Base-by-base conservation (phyloP, 1,284 basidiomycete genomes). In the Malassezia globosa region DNA sequence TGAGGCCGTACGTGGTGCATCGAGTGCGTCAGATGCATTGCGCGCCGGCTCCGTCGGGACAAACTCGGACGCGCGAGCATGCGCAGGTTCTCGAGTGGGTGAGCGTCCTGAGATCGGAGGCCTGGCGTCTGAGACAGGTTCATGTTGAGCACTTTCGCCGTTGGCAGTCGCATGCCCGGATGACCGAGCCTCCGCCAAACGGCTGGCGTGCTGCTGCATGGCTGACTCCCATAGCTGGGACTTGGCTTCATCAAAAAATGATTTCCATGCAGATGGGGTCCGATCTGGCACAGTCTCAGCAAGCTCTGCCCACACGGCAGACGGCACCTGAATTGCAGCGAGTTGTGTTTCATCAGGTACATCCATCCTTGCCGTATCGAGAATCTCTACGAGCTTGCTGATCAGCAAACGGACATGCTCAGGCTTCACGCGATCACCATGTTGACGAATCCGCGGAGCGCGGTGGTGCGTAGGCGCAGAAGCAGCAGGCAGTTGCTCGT, bases 181-280 rank as follows among this genome's bases (percentile, higher is more conserved):
- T n/a, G n/a, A n/a, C n/a, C n/a, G n/a, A n/a, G n/a, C n/a, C n/a
- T n/a, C n/a, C n/a, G n/a, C n/a, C n/a, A n/a, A n/a, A n/a, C n/a
- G n/a, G 16, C 41, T 38, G 18, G 34, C 18, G 23, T 19, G 44
- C 24, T 39, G 48, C 23, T 49, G 41, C 14, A 35, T 34, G 19
- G 48, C 48, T 13, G 33, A 25, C 36, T 42, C 33, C 48, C 41
- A 44, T 13, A 38, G 27, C 11, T 14, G 26, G 25, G 10, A n/a
- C 16, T 22, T 19, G 24, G 24, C 21, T 10, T 27, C 41, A 7
- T 33, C 35, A 14, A 26, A 43, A n/a, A 43, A 37, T 34, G n/a
- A 21, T 37, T 38, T 34, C 48, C 48, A 49, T 21, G 41, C 35
- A 11, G 11, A 19, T 29, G 29, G 24, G 2, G 35, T 14, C 10